phyloP scores from a whole-genome alignment of 2,329 filamentous ascomycete genomes.

The Chaetomiaceae sp. region DNA sequence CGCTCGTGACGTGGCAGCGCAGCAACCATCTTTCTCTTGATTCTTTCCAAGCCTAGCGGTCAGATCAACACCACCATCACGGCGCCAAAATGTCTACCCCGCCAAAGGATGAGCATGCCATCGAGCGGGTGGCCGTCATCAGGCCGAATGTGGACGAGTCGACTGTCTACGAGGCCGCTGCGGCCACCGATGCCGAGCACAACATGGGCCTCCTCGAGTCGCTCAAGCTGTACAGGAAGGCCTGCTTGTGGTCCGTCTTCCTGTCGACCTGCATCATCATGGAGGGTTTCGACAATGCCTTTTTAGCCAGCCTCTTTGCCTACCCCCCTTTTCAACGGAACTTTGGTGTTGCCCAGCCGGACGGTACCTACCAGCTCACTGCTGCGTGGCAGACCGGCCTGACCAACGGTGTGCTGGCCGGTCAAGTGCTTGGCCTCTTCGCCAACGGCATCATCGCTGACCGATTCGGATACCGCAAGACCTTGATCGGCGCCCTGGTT shows the following conservation, averaged over 20 bases:
- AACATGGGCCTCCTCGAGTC: conserved; percentile 39
- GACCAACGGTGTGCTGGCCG: conserved; percentile 50
- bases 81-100: not conserved
- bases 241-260: conserved; percentile 45
- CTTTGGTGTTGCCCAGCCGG: conserved; percentile 39
- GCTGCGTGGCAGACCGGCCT: conserved; percentile 55
- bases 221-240: conserved; percentile 42
- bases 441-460: conserved; percentile 12
- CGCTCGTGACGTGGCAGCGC: no score
- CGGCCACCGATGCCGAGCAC: conserved; percentile 39
- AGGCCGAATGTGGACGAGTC: not conserved
- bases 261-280: conserved; percentile 46
- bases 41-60: not conserved
- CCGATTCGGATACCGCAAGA: conserved; percentile 13
- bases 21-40: not conserved
- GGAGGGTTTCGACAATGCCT: conserved; percentile 49
- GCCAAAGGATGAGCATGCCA: conserved; percentile 1
- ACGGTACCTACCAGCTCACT: conserved; percentile 40
- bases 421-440: conserved; percentile 50
- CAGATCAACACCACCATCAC: not conserved
- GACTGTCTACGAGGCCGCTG: conserved; percentile 35
- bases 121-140: not conserved
- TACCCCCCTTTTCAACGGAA: conserved; percentile 42
- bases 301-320: conserved; percentile 47
- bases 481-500: conserved; percentile 4